Evolutionary conservation across 1,139 yeast species (phyloP).

Genomic region (Hyphopichia khmerensis): DNA sequence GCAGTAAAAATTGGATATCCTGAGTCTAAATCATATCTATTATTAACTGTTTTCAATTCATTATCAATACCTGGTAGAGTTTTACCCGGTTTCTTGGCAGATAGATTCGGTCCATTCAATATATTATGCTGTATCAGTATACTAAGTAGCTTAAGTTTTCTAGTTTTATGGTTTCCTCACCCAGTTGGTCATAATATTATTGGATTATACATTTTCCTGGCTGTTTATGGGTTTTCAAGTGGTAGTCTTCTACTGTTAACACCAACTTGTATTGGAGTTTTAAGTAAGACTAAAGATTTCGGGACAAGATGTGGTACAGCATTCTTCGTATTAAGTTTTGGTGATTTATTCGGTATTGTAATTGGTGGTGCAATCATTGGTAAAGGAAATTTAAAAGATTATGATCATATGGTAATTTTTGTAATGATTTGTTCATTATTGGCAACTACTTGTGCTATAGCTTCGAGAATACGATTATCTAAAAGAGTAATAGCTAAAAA

Average conservation of each 20-base stretch:
- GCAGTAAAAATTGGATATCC: constrained; percentile 26
- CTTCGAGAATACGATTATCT: constrained; percentile 25
- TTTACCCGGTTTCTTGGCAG: constrained; percentile 30
- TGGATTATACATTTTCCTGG: constrained; percentile 27
- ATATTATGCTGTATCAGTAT: constrained; percentile 20
- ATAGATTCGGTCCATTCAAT: constrained; percentile 30
- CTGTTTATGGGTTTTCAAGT: constrained; percentile 27
- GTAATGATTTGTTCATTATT: constrained; percentile 22
- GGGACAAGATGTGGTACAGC: constrained; percentile 34
- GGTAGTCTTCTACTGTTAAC: constrained; percentile 30
- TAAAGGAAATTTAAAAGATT: constrained; percentile 15
- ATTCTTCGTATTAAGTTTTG: constrained; percentile 30
- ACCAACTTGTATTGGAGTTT: constrained; percentile 32
- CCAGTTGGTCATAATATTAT: constrained; percentile 24
- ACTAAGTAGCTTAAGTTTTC: constrained; percentile 19
- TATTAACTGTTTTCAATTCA: constrained; percentile 28
- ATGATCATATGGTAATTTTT: constrained; percentile 28
- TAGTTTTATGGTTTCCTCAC: constrained; percentile 26
- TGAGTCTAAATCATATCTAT: constrained; percentile 19
- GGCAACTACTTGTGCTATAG: constrained; percentile 25
- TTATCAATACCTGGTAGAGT: constrained; percentile 30
- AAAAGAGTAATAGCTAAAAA: constrained; percentile 9
- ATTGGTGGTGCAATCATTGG: constrained; percentile 36
- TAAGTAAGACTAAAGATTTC: constrained; percentile 27
- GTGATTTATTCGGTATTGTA: constrained; percentile 35